These are phyloP conservation scores for Curvularia lunata DNA, from an alignment of 2,329 filamentous ascomycete genomes.

Conservation along the genomic window DNA sequence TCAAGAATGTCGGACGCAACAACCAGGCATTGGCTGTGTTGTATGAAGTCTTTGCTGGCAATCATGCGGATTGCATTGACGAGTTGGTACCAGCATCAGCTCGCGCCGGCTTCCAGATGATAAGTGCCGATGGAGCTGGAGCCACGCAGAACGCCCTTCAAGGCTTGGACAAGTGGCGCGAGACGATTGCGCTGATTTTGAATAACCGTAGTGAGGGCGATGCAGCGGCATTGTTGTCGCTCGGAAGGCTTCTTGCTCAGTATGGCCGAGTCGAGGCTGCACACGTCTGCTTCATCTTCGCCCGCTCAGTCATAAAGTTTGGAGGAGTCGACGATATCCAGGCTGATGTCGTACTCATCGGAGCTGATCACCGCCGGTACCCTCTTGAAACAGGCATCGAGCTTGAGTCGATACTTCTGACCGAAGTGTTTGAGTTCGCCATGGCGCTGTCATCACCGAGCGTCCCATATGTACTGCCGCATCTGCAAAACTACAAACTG, in stretches of 20 bases:
- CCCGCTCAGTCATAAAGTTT: constrained; percentile 72
- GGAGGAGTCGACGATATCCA: constrained; percentile 83
- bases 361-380: constrained; percentile 77
- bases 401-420: constrained; percentile 87
- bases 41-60: constrained; percentile 93
- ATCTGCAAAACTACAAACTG: constrained; percentile 89
- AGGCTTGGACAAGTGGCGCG: constrained; percentile 91
- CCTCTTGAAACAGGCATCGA: constrained; percentile 77
- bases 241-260: constrained; percentile 80
- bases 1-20: constrained; percentile 78
- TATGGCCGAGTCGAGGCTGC: constrained; percentile 92
- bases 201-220: constrained; percentile 88
- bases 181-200: constrained; percentile 83
- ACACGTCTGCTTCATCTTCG: constrained; percentile 92
- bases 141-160: constrained; percentile 75
- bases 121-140: constrained; percentile 69
- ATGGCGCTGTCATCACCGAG: constrained; percentile 68
- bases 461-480: constrained; percentile 68
- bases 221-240: constrained; percentile 73
- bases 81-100: constrained; percentile 94
- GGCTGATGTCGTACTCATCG: constrained; percentile 80
- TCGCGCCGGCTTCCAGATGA: constrained; percentile 86
- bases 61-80: constrained; percentile 92
- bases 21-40: constrained; percentile 88
- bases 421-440: constrained; percentile 93